phyloP scores from a whole-genome alignment of 495 filamentous ascomycete genomes.

The Hamigera avellanea region DNA sequence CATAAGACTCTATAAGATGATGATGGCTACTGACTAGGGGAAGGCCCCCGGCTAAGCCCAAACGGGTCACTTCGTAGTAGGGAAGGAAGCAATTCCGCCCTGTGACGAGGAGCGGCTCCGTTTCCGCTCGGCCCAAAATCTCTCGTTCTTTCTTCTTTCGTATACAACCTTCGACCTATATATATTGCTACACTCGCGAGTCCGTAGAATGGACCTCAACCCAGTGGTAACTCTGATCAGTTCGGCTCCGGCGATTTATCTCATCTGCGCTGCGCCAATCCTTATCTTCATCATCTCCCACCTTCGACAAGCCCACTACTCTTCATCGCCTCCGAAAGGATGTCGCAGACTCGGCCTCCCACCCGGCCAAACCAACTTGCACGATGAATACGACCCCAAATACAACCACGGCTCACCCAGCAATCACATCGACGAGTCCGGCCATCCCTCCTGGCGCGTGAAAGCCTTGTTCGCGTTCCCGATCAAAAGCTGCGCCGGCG shows the following conservation, averaged over 20 bases:
- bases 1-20: too few species aligned
- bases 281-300: slow-evolving; percentile 2
- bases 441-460: slow-evolving; percentile 39
- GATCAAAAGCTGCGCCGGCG: slow-evolving; percentile 73
- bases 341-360: slow-evolving; percentile 26
- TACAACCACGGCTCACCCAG: slow-evolving; percentile 17
- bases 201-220: not conserved
- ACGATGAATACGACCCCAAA: slow-evolving; percentile 26
- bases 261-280: not conserved
- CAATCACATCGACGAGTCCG: slow-evolving; percentile 5
- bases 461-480: slow-evolving; percentile 83
- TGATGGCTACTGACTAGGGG: too few species aligned
- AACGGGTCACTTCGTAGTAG: too few species aligned
- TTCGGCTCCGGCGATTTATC: not conserved
- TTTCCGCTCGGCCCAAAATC: too few species aligned
- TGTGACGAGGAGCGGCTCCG: too few species aligned
- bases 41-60: too few species aligned
- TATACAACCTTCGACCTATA: too few species aligned
- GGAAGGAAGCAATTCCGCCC: too few species aligned
- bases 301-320: too few species aligned
- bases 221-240: not conserved
- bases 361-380: slow-evolving; percentile 17
- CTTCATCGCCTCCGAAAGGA: slow-evolving; percentile 17
- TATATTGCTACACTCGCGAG: too few species aligned
- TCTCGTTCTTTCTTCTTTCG: too few species aligned